phyloP scores from a whole-genome alignment of 805 yeast species.

The Candida nonsorbophila region DNA sequence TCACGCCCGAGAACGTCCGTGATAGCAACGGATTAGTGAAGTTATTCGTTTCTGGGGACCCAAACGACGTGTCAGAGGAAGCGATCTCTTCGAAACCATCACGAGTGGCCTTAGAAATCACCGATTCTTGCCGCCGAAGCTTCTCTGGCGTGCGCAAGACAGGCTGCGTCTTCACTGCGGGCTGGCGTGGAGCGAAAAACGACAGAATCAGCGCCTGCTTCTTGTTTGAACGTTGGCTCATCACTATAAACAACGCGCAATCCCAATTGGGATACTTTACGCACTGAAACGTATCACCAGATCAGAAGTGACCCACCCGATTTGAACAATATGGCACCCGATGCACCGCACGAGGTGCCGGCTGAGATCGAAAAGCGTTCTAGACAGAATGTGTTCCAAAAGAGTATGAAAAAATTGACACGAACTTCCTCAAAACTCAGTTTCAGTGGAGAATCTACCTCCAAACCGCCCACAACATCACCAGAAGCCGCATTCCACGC shows the following conservation, averaged over 20 bases:
- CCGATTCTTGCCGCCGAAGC: constrained; percentile 14
- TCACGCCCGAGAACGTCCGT: too few relatives aligned
- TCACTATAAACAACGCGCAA: constrained; percentile 4
- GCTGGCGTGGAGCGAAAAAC: constrained; percentile 14
- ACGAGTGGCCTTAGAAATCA: constrained; percentile 12
- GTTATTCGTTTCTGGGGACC: constrained; percentile 31
- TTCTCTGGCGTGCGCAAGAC: constrained; percentile 6
- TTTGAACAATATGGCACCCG: not conserved
- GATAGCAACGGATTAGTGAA: constrained; percentile 26
- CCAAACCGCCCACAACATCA: constrained; percentile 2
- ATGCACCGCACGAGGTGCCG: not conserved
- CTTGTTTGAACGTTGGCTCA: constrained; percentile 2
- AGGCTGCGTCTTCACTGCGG: constrained; percentile 1
- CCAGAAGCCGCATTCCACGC: constrained; percentile 19
- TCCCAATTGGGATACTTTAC: constrained; percentile 1
- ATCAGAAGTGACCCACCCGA: too few relatives aligned
- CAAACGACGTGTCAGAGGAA: constrained; percentile 31
- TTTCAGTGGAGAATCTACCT: constrained; percentile 5
- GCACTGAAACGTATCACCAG: too few relatives aligned
- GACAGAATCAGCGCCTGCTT: constrained; percentile 22
- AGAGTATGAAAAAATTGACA: constrained; percentile 24
- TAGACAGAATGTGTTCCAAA: constrained; percentile 13
- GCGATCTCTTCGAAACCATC: constrained; percentile 24
- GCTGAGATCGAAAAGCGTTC: constrained; percentile 1
- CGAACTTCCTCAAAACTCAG: constrained; percentile 22